Evolutionary conservation across 2,329 filamentous ascomycete species (phyloP), one percentile per base, ranked within the genome.

Genomic region (Neonectria coccinea): DNA sequence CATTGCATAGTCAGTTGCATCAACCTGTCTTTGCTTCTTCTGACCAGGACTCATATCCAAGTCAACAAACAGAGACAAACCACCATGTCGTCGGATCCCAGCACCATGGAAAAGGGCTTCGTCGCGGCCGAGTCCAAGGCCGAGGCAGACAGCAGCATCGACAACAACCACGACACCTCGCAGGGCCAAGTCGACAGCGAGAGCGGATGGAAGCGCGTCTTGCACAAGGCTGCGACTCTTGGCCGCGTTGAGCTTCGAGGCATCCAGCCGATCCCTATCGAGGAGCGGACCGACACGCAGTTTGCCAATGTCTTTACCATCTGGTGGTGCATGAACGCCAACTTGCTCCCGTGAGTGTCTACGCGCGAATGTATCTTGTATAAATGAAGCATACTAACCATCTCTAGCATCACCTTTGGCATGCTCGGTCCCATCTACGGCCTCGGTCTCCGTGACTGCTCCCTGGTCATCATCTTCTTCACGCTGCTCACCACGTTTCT

Each of bases 381-480:
- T n/a, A n/a, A 16, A 27, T n/a, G 8, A 9, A 9, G 11, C 9
- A 18, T 39, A 56, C 29, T 48, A 39, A 29, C 44, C 48, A 18
- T 27, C 5, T 64, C 77, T 5, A 79, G 84, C 18, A 80, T 74
- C 33, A 72, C 71, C 76, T 25, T 83, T 53, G 83, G 83, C 36
- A 83, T 84, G 78, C 75, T 80, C 6, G 83, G 82, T 4, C 72
- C 81, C 22, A 81, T 80, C 42, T 74, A 70, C 47, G 81, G 81
- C 0, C 74, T 85, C 12, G 78, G 77, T 48, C 74, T 85, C 5
- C 75, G 80, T 56, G 79, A 82, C 56, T 75, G 78, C 18, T 76
- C 81, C 1, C 74, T 85, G 3, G 75, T 83, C 12, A 84, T 84
- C 50, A 67, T 85, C 11, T 85, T 84, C 74, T 84, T 84, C 73